A percentile compares a stretch with the other conserved stretches of the same genome.
These are phyloP conservation scores for Citrus trifoliata DNA, from an alignment of 345 rosid species.

Conservation along the genomic window DNA sequence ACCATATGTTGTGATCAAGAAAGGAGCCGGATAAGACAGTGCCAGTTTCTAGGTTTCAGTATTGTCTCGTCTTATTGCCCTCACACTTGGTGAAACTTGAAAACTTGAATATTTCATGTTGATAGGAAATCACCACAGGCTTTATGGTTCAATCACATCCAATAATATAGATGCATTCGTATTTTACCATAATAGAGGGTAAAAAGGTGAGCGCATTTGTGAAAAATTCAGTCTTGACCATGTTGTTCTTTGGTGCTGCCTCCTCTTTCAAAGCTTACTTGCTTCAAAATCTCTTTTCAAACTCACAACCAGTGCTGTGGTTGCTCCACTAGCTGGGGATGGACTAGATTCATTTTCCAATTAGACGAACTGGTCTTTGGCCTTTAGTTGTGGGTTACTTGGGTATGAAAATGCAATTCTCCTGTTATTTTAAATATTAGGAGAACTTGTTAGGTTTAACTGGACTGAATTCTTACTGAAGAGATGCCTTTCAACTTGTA, in stretches of 20 bases:
- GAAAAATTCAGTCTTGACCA: not conserved
- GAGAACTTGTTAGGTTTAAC: conserved; percentile 23
- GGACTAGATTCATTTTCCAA: not conserved
- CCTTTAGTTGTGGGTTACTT: not conserved
- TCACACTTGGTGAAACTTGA: not conserved
- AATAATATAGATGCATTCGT: not conserved
- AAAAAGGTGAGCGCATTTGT: not conserved
- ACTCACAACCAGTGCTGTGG: not conserved
- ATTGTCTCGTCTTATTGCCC: not conserved
- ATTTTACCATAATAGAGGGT: not conserved
- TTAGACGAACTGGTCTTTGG: not conserved
- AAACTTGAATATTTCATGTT: not conserved
- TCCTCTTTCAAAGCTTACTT: not conserved
- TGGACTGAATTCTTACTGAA: conserved; percentile 12
- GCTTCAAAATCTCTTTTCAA: not conserved
- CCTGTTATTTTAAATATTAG: conserved; percentile 3
- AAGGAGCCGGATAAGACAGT: not conserved
- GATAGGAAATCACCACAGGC: not conserved
- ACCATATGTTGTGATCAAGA: not conserved
- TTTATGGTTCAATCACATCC: not conserved
- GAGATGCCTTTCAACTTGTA: conserved; percentile 17
- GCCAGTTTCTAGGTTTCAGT: not conserved
- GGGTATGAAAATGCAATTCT: not conserved
- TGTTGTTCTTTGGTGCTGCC: not conserved
- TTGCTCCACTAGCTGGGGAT: not conserved